Conservation (phyloP, 2,329 filamentous ascomycete species). For the Aspergillus hiratsukae region DNA sequence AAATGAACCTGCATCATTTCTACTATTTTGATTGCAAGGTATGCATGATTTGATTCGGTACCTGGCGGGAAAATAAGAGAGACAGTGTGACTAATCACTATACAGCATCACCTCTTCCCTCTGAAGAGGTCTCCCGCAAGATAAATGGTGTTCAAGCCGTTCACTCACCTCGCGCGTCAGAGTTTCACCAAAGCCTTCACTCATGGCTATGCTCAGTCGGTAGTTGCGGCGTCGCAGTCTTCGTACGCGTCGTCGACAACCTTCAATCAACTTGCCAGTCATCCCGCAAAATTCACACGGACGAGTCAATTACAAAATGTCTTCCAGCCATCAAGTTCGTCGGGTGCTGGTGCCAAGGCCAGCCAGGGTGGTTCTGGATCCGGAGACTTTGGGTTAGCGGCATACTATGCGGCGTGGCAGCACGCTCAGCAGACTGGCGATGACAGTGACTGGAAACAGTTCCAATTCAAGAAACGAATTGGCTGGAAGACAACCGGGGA, state of each 20-base stretch:
- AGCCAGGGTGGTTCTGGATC: conserved; percentile 56
- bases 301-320: conserved; percentile 69
- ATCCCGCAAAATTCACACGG: conserved; percentile 49
- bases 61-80: background rate
- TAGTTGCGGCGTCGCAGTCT: conserved; percentile 91
- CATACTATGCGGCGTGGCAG: conserved; percentile 88
- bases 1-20: conserved; percentile 94
- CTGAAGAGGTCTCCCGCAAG: conserved; percentile 62
- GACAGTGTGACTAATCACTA: conserved; percentile 11
- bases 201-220: conserved; percentile 95
- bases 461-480: conserved; percentile 80
- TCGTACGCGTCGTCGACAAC: conserved; percentile 65
- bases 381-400: conserved; percentile 68
- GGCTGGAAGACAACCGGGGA: conserved; percentile 68
- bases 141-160: conserved; percentile 83
- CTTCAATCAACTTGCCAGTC: conserved; percentile 50
- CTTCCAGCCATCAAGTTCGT: conserved; percentile 59
- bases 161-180: conserved; percentile 85
- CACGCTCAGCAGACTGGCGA: conserved; percentile 65
- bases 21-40: conserved; percentile 60
- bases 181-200: conserved; percentile 95
- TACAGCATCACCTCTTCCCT: conserved; percentile 51
- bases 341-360: conserved; percentile 48
- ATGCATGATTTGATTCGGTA: conserved; percentile 32
- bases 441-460: conserved; percentile 85